These are phyloP conservation scores for Cucurbitaria berberidis DNA, from an alignment of 2,329 filamentous ascomycete genomes.

Conservation along the genomic window DNA sequence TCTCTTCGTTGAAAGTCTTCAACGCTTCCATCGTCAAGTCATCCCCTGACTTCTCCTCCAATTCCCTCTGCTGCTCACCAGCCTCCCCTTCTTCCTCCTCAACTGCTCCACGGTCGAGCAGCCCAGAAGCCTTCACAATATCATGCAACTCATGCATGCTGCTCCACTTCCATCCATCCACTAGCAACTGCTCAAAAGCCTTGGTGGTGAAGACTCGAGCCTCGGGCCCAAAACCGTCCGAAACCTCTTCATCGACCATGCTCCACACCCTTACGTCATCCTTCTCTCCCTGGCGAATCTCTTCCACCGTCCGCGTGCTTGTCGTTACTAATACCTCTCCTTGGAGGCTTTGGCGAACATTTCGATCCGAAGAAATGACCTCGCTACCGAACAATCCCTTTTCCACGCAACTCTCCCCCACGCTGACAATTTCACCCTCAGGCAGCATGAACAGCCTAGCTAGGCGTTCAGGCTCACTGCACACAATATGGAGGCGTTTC, in stretches of 20 bases:
- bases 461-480: slow-evolving; percentile 12
- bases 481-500: slow-evolving; percentile 13
- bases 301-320: neutral
- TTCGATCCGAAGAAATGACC: slow-evolving; percentile 14
- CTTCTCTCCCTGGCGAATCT: neutral
- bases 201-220: slow-evolving; percentile 6
- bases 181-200: neutral
- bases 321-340: slow-evolving; percentile 8
- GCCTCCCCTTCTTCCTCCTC: neutral
- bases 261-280: slow-evolving; percentile 6
- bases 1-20: slow-evolving; percentile 3
- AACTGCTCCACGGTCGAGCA: too few relatives aligned
- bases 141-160: neutral
- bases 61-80: slow-evolving; percentile 2
- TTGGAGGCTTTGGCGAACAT: slow-evolving; percentile 10
- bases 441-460: slow-evolving; percentile 20
- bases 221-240: slow-evolving; percentile 10
- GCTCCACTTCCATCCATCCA: neutral
- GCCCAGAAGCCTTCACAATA: neutral
- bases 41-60: slow-evolving; percentile 3
- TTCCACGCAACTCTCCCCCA: slow-evolving; percentile 19
- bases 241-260: neutral
- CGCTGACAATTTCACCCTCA: slow-evolving; percentile 16
- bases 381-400: slow-evolving; percentile 13
- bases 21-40: slow-evolving; percentile 14